phyloP scores from a whole-genome alignment of 768 basidiomycete genomes.

The Trametopsis cervina region DNA sequence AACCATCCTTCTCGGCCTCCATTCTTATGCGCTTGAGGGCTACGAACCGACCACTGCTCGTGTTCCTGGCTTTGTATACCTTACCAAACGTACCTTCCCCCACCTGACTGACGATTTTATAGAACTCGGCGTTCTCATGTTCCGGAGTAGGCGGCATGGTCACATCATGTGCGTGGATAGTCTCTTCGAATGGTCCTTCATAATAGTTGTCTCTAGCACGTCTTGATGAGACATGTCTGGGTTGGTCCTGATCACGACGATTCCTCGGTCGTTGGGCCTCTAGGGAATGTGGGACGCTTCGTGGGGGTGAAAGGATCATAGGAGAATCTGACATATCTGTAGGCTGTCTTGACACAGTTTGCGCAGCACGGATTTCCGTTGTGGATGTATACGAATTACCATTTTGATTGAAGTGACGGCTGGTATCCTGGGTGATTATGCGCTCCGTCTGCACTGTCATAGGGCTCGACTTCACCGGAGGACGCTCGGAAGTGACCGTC shows the following conservation, averaged over 20 bases:
- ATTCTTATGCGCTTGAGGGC: constrained; percentile 96
- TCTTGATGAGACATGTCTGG: neutral
- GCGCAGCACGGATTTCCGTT: neutral
- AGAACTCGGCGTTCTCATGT: constrained; percentile 46
- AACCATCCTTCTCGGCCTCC: constrained; percentile 96
- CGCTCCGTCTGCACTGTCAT: neutral
- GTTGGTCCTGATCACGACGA: neutral
- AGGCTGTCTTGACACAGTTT: neutral
- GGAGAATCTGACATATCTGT: neutral
- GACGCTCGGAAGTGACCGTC: constrained; percentile 3
- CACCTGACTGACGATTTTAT: constrained; percentile 86
- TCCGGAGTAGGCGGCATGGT: constrained; percentile 15
- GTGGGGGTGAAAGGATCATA: neutral
- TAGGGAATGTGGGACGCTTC: neutral
- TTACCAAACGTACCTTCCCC: constrained; percentile 99
- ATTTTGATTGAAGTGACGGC: neutral
- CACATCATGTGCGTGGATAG: constrained; percentile 1
- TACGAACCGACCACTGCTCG: constrained; percentile 65
- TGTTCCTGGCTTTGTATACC: constrained; percentile 92
- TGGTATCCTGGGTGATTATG: neutral
- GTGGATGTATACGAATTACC: neutral
- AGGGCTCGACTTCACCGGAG: neutral
- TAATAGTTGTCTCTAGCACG: neutral
- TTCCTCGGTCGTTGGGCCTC: neutral
- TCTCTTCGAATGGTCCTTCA: neutral